These are phyloP conservation scores for Butyriboletus loyo DNA, from an alignment of 768 basidiomycete genomes.

Conservation along the genomic window DNA sequence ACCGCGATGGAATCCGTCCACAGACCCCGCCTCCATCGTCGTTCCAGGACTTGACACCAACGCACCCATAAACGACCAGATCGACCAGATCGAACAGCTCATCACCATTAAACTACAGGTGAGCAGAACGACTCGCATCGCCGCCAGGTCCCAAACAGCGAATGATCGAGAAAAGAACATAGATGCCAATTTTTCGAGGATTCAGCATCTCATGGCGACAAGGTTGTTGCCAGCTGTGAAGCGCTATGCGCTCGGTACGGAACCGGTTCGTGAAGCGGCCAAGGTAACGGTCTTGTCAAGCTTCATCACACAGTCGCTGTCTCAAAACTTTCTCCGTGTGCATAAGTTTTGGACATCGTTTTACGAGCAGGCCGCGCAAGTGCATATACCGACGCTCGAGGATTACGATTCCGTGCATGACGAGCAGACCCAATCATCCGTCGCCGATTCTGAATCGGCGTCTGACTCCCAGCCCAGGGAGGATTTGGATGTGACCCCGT, in stretches of 20 bases:
- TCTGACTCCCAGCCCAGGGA: conserved; percentile 12
- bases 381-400: conserved; percentile 72
- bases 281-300: conserved; percentile 51
- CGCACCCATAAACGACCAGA: conserved; percentile 74
- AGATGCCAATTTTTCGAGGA: conserved; percentile 89
- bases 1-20: conserved; percentile 62
- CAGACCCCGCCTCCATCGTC: conserved; percentile 59
- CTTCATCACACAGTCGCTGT: background rate
- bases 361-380: conserved; percentile 91
- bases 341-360: conserved; percentile 93
- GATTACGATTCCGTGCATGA: conserved; percentile 61
- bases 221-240: conserved; percentile 86
- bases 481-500: conserved; percentile 6
- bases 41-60: conserved; percentile 71
- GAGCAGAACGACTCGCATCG: conserved; percentile 1
- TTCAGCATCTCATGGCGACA: conserved; percentile 80
- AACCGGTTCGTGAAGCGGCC: conserved; percentile 87
- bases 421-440: conserved; percentile 38
- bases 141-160: conserved; percentile 1
- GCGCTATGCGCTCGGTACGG: conserved; percentile 80
- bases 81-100: conserved; percentile 93
- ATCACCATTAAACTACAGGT: conserved; percentile 92
- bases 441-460: conserved; percentile 13
- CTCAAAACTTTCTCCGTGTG: background rate
- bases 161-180: conserved; percentile 56